These are phyloP conservation scores for Pyricularia sp. DNA, from an alignment of 2,329 filamentous ascomycete species.

Conservation along the genomic window DNA sequence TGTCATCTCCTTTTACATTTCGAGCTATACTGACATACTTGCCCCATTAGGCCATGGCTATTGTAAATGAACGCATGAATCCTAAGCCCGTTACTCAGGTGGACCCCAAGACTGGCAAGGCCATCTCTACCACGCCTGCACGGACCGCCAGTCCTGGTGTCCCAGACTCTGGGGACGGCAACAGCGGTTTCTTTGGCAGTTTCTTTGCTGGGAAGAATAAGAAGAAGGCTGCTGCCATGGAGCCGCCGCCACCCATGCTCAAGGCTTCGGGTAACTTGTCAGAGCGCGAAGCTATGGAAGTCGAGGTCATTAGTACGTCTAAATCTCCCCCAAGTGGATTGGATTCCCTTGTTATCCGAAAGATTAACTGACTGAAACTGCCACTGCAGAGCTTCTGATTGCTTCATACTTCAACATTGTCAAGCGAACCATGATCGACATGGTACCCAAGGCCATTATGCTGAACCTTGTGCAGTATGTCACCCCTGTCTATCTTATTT, in stretches of 20 bases:
- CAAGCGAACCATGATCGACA: constrained; percentile 96
- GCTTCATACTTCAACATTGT: constrained; percentile 98
- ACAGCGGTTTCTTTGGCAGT: constrained; percentile 86
- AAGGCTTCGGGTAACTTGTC: constrained; percentile 90
- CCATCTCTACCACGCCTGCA: constrained; percentile 55
- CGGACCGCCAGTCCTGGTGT: constrained; percentile 67
- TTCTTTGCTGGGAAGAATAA: constrained; percentile 99
- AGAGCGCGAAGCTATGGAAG: constrained; percentile 88
- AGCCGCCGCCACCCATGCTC: constrained; percentile 78
- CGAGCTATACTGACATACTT: neutral
- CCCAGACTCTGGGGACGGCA: constrained; percentile 33
- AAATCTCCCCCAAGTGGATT: neutral
- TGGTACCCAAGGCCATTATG: constrained; percentile 99
- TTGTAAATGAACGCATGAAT: constrained; percentile 86
- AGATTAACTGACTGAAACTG: neutral
- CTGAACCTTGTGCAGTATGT: constrained; percentile 87
- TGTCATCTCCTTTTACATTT: neutral
- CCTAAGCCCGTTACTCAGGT: constrained; percentile 79
- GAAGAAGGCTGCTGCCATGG: constrained; percentile 99
- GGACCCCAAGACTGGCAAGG: constrained; percentile 97
- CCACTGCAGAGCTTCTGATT: constrained; percentile 67
- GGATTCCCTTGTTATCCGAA: neutral
- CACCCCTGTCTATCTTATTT: neutral
- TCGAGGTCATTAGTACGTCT: constrained; percentile 88
- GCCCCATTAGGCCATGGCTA: constrained; percentile 65